A percentile compares a stretch with the other conserved stretches of the same genome.
phyloP scores from a whole-genome alignment of 2,329 filamentous ascomycete species.

The Domatiomyces catenatus region DNA sequence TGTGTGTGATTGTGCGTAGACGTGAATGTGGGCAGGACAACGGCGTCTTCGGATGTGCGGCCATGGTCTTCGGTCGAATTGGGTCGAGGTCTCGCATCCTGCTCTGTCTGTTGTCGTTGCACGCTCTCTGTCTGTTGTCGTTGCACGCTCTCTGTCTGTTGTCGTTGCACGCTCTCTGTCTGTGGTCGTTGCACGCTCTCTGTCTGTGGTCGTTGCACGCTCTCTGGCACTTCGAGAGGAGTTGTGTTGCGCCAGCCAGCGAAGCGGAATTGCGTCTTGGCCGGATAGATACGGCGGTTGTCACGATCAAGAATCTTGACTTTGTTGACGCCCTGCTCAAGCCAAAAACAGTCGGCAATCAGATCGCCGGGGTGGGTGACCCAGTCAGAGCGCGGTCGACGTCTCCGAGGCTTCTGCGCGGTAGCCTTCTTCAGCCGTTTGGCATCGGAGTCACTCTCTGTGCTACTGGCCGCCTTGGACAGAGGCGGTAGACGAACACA shows the following conservation, averaged over 20 bases:
- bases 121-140: too few species aligned
- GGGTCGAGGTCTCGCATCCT: background rate
- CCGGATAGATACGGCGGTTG: constrained; percentile 52
- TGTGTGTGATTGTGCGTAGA: constrained; percentile 9
- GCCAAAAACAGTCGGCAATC: constrained; percentile 79
- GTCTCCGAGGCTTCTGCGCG: constrained; percentile 23
- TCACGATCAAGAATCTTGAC: constrained; percentile 63
- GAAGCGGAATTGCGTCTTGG: constrained; percentile 17
- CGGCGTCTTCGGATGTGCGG: background rate
- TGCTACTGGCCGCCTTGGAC: constrained; percentile 15
- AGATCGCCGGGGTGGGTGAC: constrained; percentile 67
- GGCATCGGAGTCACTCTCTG: constrained; percentile 4
- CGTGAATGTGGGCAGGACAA: constrained; percentile 12
- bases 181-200: constrained; percentile 6
- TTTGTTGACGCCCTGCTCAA: constrained; percentile 70
- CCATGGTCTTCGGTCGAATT: too few species aligned
- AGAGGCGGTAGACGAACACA: constrained; percentile 31
- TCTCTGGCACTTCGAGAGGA: constrained; percentile 8
- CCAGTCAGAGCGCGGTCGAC: constrained; percentile 72
- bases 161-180: constrained; percentile 4
- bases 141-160: constrained; percentile 5
- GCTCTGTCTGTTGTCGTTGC: constrained; percentile 3
- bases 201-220: constrained; percentile 11
- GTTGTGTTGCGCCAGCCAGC: constrained; percentile 17
- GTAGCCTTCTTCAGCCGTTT: constrained; percentile 6